phyloP scores from a whole-genome alignment of 1,139 yeast genomes.

The Candida tropicalis region DNA sequence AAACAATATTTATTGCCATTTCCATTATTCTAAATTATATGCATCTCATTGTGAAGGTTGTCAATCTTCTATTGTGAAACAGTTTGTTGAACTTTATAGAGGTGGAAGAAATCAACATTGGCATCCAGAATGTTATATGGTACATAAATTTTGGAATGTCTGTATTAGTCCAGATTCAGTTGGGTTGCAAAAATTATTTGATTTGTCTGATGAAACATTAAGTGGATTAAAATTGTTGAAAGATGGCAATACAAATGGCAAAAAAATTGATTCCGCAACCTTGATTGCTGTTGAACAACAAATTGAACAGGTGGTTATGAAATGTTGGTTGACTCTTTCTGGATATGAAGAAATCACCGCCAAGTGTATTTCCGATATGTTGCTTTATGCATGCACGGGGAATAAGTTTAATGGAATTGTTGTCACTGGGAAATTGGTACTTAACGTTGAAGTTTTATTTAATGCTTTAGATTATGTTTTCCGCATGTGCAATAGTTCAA shows the following conservation, averaged over 20 bases:
- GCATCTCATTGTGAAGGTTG: slow-evolving; percentile 96
- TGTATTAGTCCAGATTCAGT: slow-evolving; percentile 66
- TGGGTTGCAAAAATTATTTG: slow-evolving; percentile 43
- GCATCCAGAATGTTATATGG: slow-evolving; percentile 99
- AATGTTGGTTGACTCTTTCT: slow-evolving; percentile 86
- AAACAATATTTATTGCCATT: slow-evolving; percentile 83
- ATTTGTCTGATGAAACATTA: slow-evolving; percentile 24
- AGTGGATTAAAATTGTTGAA: slow-evolving; percentile 14
- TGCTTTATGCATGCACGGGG: slow-evolving; percentile 79
- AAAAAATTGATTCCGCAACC: slow-evolving; percentile 48
- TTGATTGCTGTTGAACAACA: slow-evolving; percentile 62
- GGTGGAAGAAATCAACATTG: slow-evolving; percentile 97
- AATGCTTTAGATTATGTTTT: slow-evolving; percentile 65
- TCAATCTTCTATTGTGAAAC: slow-evolving; percentile 85
- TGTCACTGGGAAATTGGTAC: slow-evolving; percentile 73
- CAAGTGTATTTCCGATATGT: slow-evolving; percentile 88
- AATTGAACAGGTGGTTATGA: slow-evolving; percentile 69
- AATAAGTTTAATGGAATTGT: slow-evolving; percentile 70
- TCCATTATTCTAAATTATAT: slow-evolving; percentile 80
- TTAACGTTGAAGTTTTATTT: slow-evolving; percentile 76
- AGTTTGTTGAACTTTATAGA: slow-evolving; percentile 87
- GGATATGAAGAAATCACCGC: slow-evolving; percentile 95
- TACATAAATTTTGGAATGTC: slow-evolving; percentile 95
- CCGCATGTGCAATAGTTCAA: slow-evolving; percentile 15
- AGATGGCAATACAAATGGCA: slow-evolving; percentile 9